A percentile compares a stretch with the other conserved stretches of the same genome.
Evolutionary conservation across 371 early-diverging fungal species (phyloP).

Genomic region (Gilbertella persicaria): DNA sequence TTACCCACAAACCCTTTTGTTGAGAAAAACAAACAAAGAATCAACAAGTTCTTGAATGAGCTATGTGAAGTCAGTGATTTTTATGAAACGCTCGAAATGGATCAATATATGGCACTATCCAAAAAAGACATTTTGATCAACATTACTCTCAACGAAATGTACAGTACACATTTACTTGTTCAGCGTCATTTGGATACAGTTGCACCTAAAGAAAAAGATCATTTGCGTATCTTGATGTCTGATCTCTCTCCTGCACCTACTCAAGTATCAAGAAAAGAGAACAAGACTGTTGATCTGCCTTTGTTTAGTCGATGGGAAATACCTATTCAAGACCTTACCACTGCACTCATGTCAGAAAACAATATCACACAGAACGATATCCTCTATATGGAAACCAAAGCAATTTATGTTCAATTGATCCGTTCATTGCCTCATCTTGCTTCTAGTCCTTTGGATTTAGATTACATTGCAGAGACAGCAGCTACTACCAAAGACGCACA

Average conservation of each 20-base stretch:
- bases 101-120: conserved; percentile 92
- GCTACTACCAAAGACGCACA: conserved; percentile 79
- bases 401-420: conserved; percentile 85
- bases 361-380: conserved; percentile 84
- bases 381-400: conserved; percentile 89
- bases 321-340: neutral
- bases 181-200: conserved; percentile 78
- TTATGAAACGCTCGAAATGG: conserved; percentile 93
- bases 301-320: conserved; percentile 92
- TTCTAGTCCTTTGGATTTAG: conserved; percentile 52
- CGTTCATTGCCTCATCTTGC: conserved; percentile 69
- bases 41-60: conserved; percentile 84
- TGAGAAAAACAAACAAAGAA: conserved; percentile 79
- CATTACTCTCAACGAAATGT: conserved; percentile 91
- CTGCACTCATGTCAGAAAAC: conserved; percentile 10
- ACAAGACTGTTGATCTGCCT: conserved; percentile 76
- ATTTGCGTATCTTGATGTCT: conserved; percentile 72
- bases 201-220: conserved; percentile 76
- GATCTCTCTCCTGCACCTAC: conserved; percentile 77
- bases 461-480: conserved; percentile 75
- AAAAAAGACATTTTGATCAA: conserved; percentile 84
- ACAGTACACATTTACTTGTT: conserved; percentile 82
- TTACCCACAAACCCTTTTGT: conserved; percentile 81
- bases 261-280: conserved; percentile 80
- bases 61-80: conserved; percentile 94